Conservation (phyloP, 2,329 filamentous ascomycete species). For the Didymella pinodella region DNA sequence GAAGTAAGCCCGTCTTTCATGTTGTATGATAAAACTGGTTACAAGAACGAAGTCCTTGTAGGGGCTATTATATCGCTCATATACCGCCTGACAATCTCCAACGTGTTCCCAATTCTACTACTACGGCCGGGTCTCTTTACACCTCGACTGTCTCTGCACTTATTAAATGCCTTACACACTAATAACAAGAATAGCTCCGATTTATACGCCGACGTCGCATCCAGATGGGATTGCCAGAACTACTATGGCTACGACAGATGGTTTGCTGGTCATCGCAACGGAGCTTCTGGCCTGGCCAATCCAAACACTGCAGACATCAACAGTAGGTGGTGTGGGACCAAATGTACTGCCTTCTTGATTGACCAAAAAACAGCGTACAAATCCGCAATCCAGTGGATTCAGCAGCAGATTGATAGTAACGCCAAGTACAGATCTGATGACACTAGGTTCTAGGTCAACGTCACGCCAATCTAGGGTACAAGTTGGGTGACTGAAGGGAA, state of each 20-base stretch:
- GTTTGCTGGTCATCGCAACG: constrained; percentile 9
- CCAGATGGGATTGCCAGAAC: background rate
- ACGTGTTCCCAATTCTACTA: no score
- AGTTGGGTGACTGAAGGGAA: background rate
- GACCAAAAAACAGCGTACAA: background rate
- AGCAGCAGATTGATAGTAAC: constrained; percentile 8
- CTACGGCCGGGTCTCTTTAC: no score
- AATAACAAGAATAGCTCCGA: background rate
- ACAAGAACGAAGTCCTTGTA: no score
- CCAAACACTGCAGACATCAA: constrained; percentile 3
- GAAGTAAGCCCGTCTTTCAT: background rate
- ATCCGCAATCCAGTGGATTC: constrained; percentile 1
- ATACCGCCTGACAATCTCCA: no score
- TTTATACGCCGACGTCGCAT: background rate
- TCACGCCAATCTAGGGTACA: background rate
- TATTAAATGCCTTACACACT: background rate
- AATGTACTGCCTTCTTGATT: background rate
- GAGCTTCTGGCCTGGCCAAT: constrained; percentile 1
- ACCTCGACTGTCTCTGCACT: background rate
- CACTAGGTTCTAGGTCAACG: constrained; percentile 1
- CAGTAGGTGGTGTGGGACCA: background rate
- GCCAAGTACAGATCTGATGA: constrained; percentile 6
- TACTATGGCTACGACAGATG: constrained; percentile 5
- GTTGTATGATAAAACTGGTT: no score
- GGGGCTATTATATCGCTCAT: no score